Base-by-base conservation (phyloP, 768 basidiomycete species). In the Gymnopilus junonius region DNA sequence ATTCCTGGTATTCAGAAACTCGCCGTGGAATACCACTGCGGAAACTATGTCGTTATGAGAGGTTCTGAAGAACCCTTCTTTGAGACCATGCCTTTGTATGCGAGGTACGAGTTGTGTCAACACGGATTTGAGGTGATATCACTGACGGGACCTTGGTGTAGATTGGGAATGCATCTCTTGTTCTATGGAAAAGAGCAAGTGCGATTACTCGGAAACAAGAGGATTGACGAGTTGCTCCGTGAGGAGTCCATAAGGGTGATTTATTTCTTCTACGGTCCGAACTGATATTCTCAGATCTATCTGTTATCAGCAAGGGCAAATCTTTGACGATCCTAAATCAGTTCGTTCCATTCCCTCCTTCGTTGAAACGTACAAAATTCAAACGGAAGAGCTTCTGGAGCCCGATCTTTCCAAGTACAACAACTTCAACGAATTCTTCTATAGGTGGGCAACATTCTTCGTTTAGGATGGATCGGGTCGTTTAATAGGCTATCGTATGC, bases 391-490 rank as follows among this genome's bases (percentile, higher is more conserved):
- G 69, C 83, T 94, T 20, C 76, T 87, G 14, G 72, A 89, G 31
- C 83, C 88, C 1, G 87, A 94, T 71, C 73, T 89, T 51, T 73
- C 72, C 1, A 80, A 84, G 45, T 94, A 94, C 72, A 75, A 75
- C 67, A 86, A 76, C 12, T 92, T 95, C 81, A 95, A 94, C 75
- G 81, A 87, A 6, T 94, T 95, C 80, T 95, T 95, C 79, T 83
- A 70, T 48, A 79, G 89, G 81, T 79, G 39, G 8, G 58, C 43
- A 43, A 29, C 20, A 31, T 48, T 46, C 15, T 23, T 37, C 39
- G 7, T 27, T 8, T 11, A 51, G 10, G 20, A 20, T 20, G 15
- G 37, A 21, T 3, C 12, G 10, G n/a, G n/a, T n/a, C n/a, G 25
- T 20, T 17, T 5, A 3, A 20, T 21, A 17, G 32, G 31, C 48